Percentiles rank a stretch among this genome's conserved stretches.
These are phyloP conservation scores for Chaetomium fimeti DNA, from an alignment of 495 filamentous ascomycete genomes.

Conservation along the genomic window DNA sequence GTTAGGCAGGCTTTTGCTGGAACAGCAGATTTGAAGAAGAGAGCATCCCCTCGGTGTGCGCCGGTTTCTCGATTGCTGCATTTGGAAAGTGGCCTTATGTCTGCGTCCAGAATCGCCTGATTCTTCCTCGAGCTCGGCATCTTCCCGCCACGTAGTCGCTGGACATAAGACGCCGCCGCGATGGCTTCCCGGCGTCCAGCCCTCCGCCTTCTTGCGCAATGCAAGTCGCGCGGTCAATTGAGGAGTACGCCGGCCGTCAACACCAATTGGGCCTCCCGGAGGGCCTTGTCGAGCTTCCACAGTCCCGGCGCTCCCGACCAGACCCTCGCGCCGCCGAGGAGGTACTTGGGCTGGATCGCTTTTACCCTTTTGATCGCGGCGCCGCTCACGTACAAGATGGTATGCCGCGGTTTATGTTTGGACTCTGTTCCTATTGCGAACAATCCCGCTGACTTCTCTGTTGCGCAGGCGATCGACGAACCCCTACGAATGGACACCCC, in stretches of 20 bases:
- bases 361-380: conserved; percentile 29
- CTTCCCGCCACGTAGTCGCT: conserved; percentile 1
- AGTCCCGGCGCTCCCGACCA: conserved; percentile 12
- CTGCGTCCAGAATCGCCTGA: conserved; percentile 30
- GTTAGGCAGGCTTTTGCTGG: neutral
- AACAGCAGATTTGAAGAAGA: too few species aligned
- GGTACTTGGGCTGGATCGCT: conserved; percentile 30
- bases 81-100: conserved; percentile 37
- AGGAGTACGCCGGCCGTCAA: neutral
- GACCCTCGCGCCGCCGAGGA: conserved; percentile 14
- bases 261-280: conserved; percentile 15
- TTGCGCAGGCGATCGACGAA: conserved; percentile 39
- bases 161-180: conserved; percentile 18
- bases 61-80: neutral
- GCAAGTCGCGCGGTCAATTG: conserved; percentile 28
- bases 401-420: conserved; percentile 13
- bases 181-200: conserved; percentile 31
- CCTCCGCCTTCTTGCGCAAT: conserved; percentile 33
- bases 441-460: neutral
- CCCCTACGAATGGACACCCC: conserved; percentile 43
- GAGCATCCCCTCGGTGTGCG: neutral
- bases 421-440: neutral
- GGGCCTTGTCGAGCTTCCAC: conserved; percentile 27
- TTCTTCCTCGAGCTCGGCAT: conserved; percentile 19
- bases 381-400: conserved; percentile 37